Percentiles rank a stretch among this genome's conserved stretches.
These are phyloP conservation scores for Plasmodium relictum DNA, from an alignment of 169 alveolate genomes.

Conservation along the genomic window DNA sequence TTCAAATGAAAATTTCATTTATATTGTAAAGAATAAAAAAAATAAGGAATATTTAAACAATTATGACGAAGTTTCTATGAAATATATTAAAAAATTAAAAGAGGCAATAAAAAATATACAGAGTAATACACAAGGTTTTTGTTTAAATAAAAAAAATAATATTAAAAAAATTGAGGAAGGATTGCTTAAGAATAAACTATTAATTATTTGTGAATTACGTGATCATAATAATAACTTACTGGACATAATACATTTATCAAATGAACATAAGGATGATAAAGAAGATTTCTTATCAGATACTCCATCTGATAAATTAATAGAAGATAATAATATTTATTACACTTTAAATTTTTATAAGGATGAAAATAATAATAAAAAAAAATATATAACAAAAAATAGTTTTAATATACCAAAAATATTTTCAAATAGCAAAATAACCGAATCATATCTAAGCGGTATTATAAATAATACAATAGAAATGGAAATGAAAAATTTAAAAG, in stretches of 20 bases:
- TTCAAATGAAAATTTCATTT: conserved; percentile 53
- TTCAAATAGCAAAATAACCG: neutral
- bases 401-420: neutral
- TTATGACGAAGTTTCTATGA: conserved; percentile 13
- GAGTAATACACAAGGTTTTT: conserved; percentile 1
- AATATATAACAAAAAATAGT: neutral
- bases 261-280: conserved; percentile 8
- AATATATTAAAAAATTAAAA: conserved; percentile 55
- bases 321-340: neutral
- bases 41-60: neutral
- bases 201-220: conserved; percentile 54
- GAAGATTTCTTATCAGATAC: neutral
- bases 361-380: neutral
- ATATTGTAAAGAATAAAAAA: conserved; percentile 25
- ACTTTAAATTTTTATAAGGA: neutral
- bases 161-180: neutral
- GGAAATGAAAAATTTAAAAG: conserved; percentile 28
- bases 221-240: conserved; percentile 65
- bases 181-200: conserved; percentile 1
- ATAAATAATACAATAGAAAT: conserved; percentile 63
- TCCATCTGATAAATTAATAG: neutral
- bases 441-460: conserved; percentile 47
- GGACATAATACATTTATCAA: conserved; percentile 42
- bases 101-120: conserved; percentile 35
- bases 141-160: neutral